Base-by-base conservation (phyloP, 73 alveolate species). In the Blepharisma stoltei region DNA sequence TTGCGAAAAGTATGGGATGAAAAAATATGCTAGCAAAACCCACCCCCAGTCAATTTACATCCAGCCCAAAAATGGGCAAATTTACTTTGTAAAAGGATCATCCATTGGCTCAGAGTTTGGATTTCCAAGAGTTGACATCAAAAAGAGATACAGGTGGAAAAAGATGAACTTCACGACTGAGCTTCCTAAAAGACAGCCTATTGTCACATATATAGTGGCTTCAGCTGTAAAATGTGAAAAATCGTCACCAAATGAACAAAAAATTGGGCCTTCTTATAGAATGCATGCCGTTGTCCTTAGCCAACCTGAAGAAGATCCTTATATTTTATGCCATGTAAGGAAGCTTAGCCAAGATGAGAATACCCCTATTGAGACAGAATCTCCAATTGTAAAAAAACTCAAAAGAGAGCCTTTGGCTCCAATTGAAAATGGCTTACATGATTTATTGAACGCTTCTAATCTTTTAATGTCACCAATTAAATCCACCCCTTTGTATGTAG, bases 131-230 rank as follows among this genome's bases (percentile, higher is more conserved):
- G 80, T 86, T 18, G 78, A 80, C 47, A 71, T 83, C 67, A 75
- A 54, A 70, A 87, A 87, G 83, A 65, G 21, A 37, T 87, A 83
- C 80, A 87, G 78, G 54, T 87, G 95, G 95, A 88, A 88, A 66
- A 88, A 88, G 71, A 88, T 88, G 95, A 88, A 88, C 82, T 88
- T 88, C 78, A 83, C 95, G 5, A 83, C 95, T 6, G 89, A 71
- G 71, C 73, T 88, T 11, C 95, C 95, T n/a, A 88, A 88, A 54
- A 71, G 54, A 54, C 67, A 88, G 54, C 95, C 95, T 0, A 9
- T 78, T 8, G 95, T 88, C 38, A 77, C 78, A 44, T 88, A 88
- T 54, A 76, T 88, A 44, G 95, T 88, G 6, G 94, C 94, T 2
- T 76, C 88, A 55, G 94, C 94, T 20, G 86, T 78, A 23, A 86